Evolutionary conservation across 495 filamentous ascomycete species (phyloP).

Genomic region (Aspergillus bridgeri): DNA sequence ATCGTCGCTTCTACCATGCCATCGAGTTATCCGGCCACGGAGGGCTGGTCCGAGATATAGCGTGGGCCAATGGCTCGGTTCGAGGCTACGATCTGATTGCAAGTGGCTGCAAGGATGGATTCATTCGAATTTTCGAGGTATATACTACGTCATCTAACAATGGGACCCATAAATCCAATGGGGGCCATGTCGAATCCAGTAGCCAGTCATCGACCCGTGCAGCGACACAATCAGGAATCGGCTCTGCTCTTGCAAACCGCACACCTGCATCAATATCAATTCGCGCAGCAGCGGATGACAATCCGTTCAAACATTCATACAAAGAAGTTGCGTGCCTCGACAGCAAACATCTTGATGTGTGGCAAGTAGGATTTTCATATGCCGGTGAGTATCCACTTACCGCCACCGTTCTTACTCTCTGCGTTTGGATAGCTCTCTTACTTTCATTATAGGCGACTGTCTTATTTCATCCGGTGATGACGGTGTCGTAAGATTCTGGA

Average conservation of each 20-base stretch:
- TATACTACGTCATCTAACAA: constrained; percentile 46
- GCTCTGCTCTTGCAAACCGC: constrained; percentile 47
- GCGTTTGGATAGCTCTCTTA: background rate
- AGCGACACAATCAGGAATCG: constrained; percentile 49
- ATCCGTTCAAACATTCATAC: constrained; percentile 43
- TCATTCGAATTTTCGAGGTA: constrained; percentile 79
- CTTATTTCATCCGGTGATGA: constrained; percentile 50
- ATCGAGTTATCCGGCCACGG: constrained; percentile 67
- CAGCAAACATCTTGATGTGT: constrained; percentile 48
- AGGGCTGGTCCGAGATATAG: constrained; percentile 81
- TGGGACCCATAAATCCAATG: constrained; percentile 26
- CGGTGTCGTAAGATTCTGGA: constrained; percentile 51
- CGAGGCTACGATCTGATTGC: constrained; percentile 86
- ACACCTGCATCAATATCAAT: constrained; percentile 28
- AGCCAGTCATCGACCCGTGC: constrained; percentile 28
- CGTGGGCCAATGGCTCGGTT: constrained; percentile 87
- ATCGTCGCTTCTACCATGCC: constrained; percentile 69
- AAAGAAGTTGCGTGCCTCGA: constrained; percentile 48
- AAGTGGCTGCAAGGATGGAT: constrained; percentile 87
- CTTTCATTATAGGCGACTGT: constrained; percentile 37
- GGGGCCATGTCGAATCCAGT: constrained; percentile 26
- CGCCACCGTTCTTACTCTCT: background rate
- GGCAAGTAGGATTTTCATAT: constrained; percentile 49
- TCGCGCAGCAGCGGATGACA: constrained; percentile 31
- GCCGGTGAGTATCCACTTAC: constrained; percentile 30